Conservation (phyloP, 768 basidiomycete genomes). For the Tulasnella sp. region DNA sequence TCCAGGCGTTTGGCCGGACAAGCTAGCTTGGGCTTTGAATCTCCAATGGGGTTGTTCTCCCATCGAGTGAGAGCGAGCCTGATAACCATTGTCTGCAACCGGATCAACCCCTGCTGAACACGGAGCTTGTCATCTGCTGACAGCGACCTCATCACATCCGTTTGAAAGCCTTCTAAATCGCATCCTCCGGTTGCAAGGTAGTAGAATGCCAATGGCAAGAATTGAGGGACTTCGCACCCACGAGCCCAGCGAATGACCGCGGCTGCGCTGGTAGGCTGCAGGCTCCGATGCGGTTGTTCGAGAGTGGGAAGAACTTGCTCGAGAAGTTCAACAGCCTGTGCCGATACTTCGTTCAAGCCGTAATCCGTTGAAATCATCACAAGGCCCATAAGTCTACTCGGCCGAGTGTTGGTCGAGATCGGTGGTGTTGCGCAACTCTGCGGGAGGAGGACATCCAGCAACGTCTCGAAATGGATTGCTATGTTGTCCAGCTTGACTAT, state of each 20-base stretch:
- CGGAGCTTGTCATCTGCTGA: neutral
- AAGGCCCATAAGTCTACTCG: neutral
- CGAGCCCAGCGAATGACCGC: neutral
- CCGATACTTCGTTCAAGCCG: neutral
- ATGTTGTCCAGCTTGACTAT: neutral
- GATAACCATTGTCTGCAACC: neutral
- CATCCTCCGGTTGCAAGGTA: neutral
- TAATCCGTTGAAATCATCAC: neutral
- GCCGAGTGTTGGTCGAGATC: neutral
- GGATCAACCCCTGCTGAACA: neutral
- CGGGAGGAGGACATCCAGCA: neutral
- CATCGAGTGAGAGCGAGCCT: neutral
- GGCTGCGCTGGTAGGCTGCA: neutral
- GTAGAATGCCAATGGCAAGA: neutral
- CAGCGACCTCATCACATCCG: neutral
- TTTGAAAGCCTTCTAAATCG: neutral
- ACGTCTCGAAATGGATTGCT: neutral
- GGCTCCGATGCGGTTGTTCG: neutral
- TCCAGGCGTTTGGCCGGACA: neutral
- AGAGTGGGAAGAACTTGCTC: neutral
- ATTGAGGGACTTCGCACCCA: neutral
- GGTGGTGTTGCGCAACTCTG: neutral
- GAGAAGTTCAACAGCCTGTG: neutral
- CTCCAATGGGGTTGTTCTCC: neutral
- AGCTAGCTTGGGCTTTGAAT: neutral